These are phyloP conservation scores for Delitschia confertaspora DNA, from an alignment of 495 filamentous ascomycete genomes.

Conservation along the genomic window DNA sequence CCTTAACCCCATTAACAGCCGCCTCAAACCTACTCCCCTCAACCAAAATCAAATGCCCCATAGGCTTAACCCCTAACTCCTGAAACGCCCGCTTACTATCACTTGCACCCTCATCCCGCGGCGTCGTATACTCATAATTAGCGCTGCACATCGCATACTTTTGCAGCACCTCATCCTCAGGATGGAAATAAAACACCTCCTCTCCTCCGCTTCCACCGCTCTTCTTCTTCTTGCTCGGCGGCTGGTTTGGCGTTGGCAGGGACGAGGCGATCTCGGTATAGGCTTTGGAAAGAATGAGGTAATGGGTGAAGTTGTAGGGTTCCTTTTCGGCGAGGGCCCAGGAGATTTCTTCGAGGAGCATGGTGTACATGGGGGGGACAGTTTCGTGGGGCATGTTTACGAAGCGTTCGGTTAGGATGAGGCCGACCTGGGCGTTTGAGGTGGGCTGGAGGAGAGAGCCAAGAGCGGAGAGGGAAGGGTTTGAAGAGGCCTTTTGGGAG, in stretches of 20 bases:
- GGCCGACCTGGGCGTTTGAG: slow-evolving; percentile 54
- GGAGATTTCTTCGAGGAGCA: slow-evolving; percentile 86
- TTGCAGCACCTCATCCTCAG: slow-evolving; percentile 88
- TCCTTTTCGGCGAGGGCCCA: slow-evolving; percentile 86
- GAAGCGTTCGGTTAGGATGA: slow-evolving; percentile 82
- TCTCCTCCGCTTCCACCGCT: slow-evolving; percentile 39
- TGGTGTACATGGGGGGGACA: slow-evolving; percentile 90
- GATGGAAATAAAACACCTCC: slow-evolving; percentile 78
- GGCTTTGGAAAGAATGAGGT: slow-evolving; percentile 79
- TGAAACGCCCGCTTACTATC: slow-evolving; percentile 93
- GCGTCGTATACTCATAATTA: slow-evolving; percentile 66
- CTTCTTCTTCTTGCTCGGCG: slow-evolving; percentile 70
- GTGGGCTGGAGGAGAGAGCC: slow-evolving; percentile 46
- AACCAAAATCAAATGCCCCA: slow-evolving; percentile 46
- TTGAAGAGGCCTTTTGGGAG: slow-evolving; percentile 46
- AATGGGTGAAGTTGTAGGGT: slow-evolving; percentile 88
- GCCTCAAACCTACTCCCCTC: slow-evolving; percentile 35
- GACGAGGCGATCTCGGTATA: slow-evolving; percentile 81
- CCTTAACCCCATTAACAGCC: slow-evolving; percentile 41
- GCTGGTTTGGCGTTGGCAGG: slow-evolving; percentile 52
- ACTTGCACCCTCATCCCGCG: slow-evolving; percentile 63
- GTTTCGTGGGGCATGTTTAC: slow-evolving; percentile 93
- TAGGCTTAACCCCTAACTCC: slow-evolving; percentile 78
- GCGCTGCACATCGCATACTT: slow-evolving; percentile 57
- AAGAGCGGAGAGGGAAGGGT: slow-evolving; percentile 46